A percentile compares a stretch with the other conserved stretches of the same genome.
phyloP scores from a whole-genome alignment of 73 alveolate genomes.

The Paramecium bursaria region DNA sequence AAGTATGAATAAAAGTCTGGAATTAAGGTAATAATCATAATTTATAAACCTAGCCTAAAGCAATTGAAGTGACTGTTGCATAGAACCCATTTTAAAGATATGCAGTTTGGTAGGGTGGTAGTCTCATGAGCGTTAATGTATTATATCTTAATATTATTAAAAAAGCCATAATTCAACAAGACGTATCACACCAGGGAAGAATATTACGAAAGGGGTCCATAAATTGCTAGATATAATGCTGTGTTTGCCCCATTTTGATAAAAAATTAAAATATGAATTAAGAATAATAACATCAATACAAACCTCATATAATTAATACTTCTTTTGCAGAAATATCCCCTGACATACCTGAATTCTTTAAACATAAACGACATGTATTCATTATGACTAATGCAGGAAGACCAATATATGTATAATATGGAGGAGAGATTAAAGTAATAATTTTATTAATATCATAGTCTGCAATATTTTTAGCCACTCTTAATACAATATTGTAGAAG shows the following conservation, averaged over 20 bases:
- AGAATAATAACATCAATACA: not conserved
- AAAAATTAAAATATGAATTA: slow-evolving; percentile 3
- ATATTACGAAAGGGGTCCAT: slow-evolving; percentile 93
- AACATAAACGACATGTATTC: slow-evolving; percentile 76
- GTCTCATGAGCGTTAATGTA: slow-evolving; percentile 80
- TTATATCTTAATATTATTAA: not conserved
- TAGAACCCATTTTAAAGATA: slow-evolving; percentile 85
- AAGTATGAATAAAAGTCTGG: slow-evolving; percentile 77
- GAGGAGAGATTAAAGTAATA: slow-evolving; percentile 81
- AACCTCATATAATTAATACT: slow-evolving; percentile 41
- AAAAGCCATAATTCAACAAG: slow-evolving; percentile 74
- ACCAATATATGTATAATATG: slow-evolving; percentile 87
- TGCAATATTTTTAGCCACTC: slow-evolving; percentile 74
- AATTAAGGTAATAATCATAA: slow-evolving; percentile 27
- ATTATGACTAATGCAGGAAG: slow-evolving; percentile 88
- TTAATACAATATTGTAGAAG: slow-evolving; percentile 82
- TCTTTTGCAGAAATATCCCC: slow-evolving; percentile 37
- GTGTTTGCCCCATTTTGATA: slow-evolving; percentile 75
- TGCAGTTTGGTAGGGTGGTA: slow-evolving; percentile 98
- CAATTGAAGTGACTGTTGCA: slow-evolving; percentile 83
- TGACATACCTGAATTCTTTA: slow-evolving; percentile 59
- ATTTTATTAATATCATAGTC: slow-evolving; percentile 45
- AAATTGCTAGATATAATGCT: slow-evolving; percentile 94
- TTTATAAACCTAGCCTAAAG: slow-evolving; percentile 68
- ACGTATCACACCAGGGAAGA: slow-evolving; percentile 90